Percentiles rank a stretch among this genome's conserved stretches.
Conservation (phyloP, 2,329 filamentous ascomycete species). For the Teratosphaeria destructans region DNA sequence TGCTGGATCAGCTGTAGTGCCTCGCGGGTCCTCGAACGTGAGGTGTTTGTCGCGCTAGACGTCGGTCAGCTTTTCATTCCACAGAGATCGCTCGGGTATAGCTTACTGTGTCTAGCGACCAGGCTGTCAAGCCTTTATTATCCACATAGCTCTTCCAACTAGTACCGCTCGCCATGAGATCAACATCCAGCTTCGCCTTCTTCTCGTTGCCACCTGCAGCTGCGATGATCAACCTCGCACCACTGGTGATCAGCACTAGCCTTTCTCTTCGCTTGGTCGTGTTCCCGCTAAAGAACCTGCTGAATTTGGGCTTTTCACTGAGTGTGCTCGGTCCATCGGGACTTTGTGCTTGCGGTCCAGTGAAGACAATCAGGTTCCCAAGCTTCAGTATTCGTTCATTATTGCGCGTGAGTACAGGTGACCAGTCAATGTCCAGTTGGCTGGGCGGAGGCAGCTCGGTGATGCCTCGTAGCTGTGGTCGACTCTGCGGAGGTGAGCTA, state of each 20-base stretch:
- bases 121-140: slow-evolving; percentile 76
- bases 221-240: slow-evolving; percentile 78
- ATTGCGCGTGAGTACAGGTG: slow-evolving; percentile 76
- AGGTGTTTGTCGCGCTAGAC: slow-evolving; percentile 74
- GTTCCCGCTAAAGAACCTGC: slow-evolving; percentile 84
- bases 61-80: slow-evolving; percentile 1
- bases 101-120: slow-evolving; percentile 87
- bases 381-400: slow-evolving; percentile 94
- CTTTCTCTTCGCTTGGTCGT: slow-evolving; percentile 91
- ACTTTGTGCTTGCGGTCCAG: slow-evolving; percentile 66
- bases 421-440: slow-evolving; percentile 97
- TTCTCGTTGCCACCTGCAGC: slow-evolving; percentile 92
- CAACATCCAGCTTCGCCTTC: slow-evolving; percentile 83
- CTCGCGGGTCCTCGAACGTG: slow-evolving; percentile 87
- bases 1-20: slow-evolving; percentile 52
- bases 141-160: slow-evolving; percentile 72
- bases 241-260: slow-evolving; percentile 89
- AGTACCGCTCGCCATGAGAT: slow-evolving; percentile 64
- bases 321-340: slow-evolving; percentile 52
- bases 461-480: slow-evolving; percentile 69
- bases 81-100: slow-evolving; percentile 4
- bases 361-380: slow-evolving; percentile 78
- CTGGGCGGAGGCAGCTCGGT: slow-evolving; percentile 94
- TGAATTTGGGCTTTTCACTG: slow-evolving; percentile 59
- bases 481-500: slow-evolving; percentile 9